These are phyloP conservation scores for Yamadazyma trypodendri DNA, from an alignment of 1,139 yeast species.

Conservation along the genomic window DNA sequence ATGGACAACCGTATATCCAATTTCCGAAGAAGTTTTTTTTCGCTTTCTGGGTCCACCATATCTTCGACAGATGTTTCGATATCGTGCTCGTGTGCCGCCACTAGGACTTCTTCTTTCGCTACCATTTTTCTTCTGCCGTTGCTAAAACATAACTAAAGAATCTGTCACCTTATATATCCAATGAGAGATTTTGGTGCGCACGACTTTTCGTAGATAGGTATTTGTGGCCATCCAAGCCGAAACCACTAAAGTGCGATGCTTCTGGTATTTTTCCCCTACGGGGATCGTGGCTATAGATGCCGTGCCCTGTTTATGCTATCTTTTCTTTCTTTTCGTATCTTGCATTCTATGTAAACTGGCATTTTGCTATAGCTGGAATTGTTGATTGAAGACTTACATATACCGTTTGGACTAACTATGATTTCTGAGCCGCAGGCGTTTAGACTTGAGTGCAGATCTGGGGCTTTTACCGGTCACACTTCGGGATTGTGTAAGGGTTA, in stretches of 20 bases:
- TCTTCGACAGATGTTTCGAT: conserved; percentile 1
- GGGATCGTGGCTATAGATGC: too few relatives aligned
- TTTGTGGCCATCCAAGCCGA: not conserved
- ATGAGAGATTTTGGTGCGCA: not conserved
- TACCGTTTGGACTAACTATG: too few relatives aligned
- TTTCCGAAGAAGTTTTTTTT: conserved; percentile 8
- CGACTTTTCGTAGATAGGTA: not conserved
- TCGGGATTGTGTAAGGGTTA: conserved; percentile 27
- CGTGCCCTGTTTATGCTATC: too few relatives aligned
- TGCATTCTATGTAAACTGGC: too few relatives aligned
- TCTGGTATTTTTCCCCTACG: too few relatives aligned
- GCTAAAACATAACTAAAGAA: too few relatives aligned
- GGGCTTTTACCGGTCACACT: conserved; percentile 17
- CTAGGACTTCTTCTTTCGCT: not conserved
- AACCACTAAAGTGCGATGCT: too few relatives aligned
- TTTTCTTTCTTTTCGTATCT: too few relatives aligned
- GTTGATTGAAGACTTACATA: too few relatives aligned
- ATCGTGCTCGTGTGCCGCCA: not conserved
- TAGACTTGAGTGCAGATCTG: conserved; percentile 14
- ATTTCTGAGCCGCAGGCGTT: conserved; percentile 2
- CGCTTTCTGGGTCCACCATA: conserved; percentile 8
- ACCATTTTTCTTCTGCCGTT: not conserved
- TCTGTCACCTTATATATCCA: too few relatives aligned
- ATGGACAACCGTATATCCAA: conserved; percentile 19
- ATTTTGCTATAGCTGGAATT: too few relatives aligned